phyloP scores from a whole-genome alignment of 768 basidiomycete genomes.

The Mycena leptocephala region DNA sequence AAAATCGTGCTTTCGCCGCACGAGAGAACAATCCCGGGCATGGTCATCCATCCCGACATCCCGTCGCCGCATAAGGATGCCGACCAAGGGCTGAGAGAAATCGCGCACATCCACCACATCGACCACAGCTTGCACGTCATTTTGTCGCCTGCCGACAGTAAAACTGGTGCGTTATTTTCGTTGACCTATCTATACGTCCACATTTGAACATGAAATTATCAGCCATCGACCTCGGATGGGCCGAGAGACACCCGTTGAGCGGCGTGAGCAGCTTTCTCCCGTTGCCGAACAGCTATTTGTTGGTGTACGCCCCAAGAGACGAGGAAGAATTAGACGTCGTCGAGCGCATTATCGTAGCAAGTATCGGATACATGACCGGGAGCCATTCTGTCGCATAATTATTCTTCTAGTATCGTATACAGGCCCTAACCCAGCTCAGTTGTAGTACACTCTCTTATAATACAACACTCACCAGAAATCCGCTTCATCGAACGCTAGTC shows the following conservation, averaged over 20 bases:
- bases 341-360: conserved; percentile 40
- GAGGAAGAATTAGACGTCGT: conserved; percentile 44
- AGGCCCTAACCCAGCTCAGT: background rate
- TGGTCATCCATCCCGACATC: conserved; percentile 37
- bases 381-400: conserved; percentile 34
- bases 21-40: conserved; percentile 35
- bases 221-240: conserved; percentile 48
- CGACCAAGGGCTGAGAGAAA: conserved; percentile 35
- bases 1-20: conserved; percentile 36
- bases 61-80: conserved; percentile 39
- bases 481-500: background rate
- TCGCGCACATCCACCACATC: conserved; percentile 41
- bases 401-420: background rate
- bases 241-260: conserved; percentile 45
- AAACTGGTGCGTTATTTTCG: conserved; percentile 35
- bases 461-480: conserved; percentile 13
- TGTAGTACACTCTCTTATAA: background rate
- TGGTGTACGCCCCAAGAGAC: conserved; percentile 47
- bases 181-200: background rate
- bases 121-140: conserved; percentile 45
- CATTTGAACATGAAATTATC: background rate
- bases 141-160: conserved; percentile 45
- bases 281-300: conserved; percentile 41
- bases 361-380: conserved; percentile 42
- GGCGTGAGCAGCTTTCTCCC: conserved; percentile 26